Percentiles rank a stretch among this genome's conserved stretches.
These are phyloP conservation scores for Conoideocrella luteorostrata DNA, from an alignment of 2,329 filamentous ascomycete genomes.

Conservation along the genomic window DNA sequence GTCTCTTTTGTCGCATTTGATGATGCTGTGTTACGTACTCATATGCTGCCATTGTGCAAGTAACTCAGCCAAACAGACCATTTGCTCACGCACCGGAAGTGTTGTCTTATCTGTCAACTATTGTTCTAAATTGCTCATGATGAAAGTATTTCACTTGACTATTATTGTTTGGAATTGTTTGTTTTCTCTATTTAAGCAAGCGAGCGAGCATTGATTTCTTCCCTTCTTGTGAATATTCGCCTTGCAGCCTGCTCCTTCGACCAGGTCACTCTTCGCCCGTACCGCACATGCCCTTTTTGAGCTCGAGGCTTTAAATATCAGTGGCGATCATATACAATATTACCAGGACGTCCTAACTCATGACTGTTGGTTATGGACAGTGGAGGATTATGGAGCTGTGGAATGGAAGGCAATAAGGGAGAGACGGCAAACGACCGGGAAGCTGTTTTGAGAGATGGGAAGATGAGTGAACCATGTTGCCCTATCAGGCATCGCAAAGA, in stretches of 20 bases:
- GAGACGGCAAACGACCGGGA: not conserved
- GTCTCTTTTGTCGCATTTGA: conserved; percentile 9
- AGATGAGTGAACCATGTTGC: not conserved
- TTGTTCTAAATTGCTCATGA: conserved; percentile 2
- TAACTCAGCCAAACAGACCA: conserved; percentile 6
- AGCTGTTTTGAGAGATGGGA: not conserved
- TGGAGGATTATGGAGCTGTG: not conserved
- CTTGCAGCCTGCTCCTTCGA: not conserved
- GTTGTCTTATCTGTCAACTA: not conserved
- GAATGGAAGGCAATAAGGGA: not conserved
- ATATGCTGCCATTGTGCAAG: not conserved
- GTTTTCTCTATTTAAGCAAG: not conserved
- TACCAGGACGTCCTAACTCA: conserved; percentile 4
- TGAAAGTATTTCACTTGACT: no score
- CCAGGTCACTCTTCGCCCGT: not conserved
- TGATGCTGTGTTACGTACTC: not conserved
- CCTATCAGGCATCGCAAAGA: not conserved
- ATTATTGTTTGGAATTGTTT: no score
- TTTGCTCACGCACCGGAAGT: conserved; percentile 8
- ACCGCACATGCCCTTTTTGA: no score
- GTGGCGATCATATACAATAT: not conserved
- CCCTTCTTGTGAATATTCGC: not conserved
- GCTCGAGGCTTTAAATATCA: no score
- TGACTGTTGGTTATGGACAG: conserved; percentile 7
- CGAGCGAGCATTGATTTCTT: conserved; percentile 10